These are phyloP conservation scores for Vigna nakashimae DNA, from an alignment of 306 rosid species.

Conservation along the genomic window DNA sequence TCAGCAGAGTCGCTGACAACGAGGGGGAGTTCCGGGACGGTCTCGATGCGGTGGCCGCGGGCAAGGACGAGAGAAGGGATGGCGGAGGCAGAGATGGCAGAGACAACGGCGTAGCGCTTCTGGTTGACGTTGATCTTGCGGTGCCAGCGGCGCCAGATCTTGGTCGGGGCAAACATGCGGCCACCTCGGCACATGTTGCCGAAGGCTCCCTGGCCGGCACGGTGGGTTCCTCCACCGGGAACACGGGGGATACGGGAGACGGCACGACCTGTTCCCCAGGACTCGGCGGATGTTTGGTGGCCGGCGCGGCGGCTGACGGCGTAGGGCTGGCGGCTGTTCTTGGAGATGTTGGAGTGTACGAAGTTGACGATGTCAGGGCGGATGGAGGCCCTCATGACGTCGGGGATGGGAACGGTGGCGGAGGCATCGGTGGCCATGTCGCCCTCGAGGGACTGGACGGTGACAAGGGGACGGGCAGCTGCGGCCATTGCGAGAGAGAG, in stretches of 20 bases:
- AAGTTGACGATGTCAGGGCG: constrained; percentile 81
- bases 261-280: constrained; percentile 96
- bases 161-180: constrained; percentile 91
- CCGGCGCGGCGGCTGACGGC: constrained; percentile 83
- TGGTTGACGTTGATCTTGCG: constrained; percentile 80
- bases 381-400: constrained; percentile 75
- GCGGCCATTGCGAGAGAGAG: constrained; percentile 57
- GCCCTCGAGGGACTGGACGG: constrained; percentile 73
- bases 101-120: constrained; percentile 78
- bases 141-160: constrained; percentile 98
- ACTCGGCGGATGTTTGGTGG: constrained; percentile 89
- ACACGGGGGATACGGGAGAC: constrained; percentile 95
- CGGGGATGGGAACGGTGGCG: constrained; percentile 60
- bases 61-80: constrained; percentile 75
- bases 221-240: constrained; percentile 92
- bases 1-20: constrained; percentile 78
- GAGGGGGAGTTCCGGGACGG: constrained; percentile 76
- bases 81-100: constrained; percentile 91
- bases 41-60: constrained; percentile 76
- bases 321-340: constrained; percentile 77
- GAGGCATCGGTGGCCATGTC: constrained; percentile 73
- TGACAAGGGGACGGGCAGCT: constrained; percentile 84
- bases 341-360: constrained; percentile 75
- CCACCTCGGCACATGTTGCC: constrained; percentile 98
- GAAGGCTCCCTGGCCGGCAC: constrained; percentile 90